phyloP scores from a whole-genome alignment of 768 basidiomycete species.

The Asterophora parasitica region DNA sequence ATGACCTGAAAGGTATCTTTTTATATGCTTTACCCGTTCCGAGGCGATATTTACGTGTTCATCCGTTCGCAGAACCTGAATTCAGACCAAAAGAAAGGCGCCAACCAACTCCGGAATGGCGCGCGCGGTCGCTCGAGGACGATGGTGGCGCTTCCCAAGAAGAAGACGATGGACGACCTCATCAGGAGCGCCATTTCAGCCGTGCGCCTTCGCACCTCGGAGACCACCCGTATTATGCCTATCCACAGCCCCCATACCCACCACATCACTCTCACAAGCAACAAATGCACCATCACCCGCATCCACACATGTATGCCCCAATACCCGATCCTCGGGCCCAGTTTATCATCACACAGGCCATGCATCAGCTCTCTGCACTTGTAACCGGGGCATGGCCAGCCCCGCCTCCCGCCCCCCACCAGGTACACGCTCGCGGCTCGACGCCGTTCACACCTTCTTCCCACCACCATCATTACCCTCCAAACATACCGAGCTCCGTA shows the following conservation, averaged over 20 bases:
- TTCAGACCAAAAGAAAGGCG: constrained; percentile 3
- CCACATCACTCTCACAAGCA: constrained; percentile 16
- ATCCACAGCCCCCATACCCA: constrained; percentile 21
- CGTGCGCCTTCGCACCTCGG: constrained; percentile 15
- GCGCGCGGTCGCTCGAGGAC: constrained; percentile 3
- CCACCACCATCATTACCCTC: constrained; percentile 23
- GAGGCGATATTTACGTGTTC: background rate
- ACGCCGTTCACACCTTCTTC: constrained; percentile 27
- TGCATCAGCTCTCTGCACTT: constrained; percentile 38
- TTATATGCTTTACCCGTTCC: background rate
- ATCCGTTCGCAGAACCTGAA: constrained; percentile 1
- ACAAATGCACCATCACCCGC: constrained; percentile 19
- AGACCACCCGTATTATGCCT: constrained; percentile 11
- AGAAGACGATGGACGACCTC: background rate
- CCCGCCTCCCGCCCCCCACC: constrained; percentile 20
- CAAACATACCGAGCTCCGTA: constrained; percentile 14
- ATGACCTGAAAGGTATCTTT: constrained; percentile 2
- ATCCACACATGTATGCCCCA: constrained; percentile 25
- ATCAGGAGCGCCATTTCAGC: constrained; percentile 4
- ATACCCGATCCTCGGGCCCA: constrained; percentile 38
- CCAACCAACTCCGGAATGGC: constrained; percentile 4
- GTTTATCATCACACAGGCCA: constrained; percentile 36
- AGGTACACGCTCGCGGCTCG: constrained; percentile 7
- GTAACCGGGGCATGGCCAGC: constrained; percentile 20
- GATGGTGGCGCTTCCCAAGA: constrained; percentile 8